Evolutionary conservation across 441 rosid genomes (phyloP).

Genomic region (Adansonia rubrostipa): DNA sequence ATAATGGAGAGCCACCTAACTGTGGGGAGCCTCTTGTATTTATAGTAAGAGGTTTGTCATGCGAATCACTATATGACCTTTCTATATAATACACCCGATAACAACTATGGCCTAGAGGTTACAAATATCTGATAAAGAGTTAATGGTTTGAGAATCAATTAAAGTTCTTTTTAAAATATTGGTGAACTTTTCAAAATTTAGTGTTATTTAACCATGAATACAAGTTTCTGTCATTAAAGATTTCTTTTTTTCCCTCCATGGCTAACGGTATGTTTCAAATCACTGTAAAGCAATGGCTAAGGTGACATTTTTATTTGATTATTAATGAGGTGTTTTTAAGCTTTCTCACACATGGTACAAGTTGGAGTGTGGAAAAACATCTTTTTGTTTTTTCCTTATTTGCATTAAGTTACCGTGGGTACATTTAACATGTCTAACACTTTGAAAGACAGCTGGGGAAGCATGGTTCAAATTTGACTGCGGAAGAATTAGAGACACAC

Average conservation of each 20-base stretch:
- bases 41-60: background rate
- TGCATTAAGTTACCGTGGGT: background rate
- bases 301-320: too few relatives aligned
- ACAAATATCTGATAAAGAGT: background rate
- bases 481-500: conserved; percentile 80
- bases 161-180: background rate
- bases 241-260: background rate
- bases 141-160: background rate
- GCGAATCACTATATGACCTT: too few relatives aligned
- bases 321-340: background rate
- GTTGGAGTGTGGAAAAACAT: background rate
- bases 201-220: background rate
- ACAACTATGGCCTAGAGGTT: background rate
- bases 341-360: background rate
- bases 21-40: background rate
- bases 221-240: background rate
- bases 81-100: background rate
- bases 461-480: conserved; percentile 80
- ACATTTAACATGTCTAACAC: conserved; percentile 23
- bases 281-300: too few relatives aligned
- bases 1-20: background rate
- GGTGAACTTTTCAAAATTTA: background rate
- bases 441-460: conserved; percentile 64
- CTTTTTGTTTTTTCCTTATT: too few relatives aligned
- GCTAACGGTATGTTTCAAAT: background rate